phyloP scores from a whole-genome alignment of 805 yeast genomes.

The Blastobotrys parvus region DNA sequence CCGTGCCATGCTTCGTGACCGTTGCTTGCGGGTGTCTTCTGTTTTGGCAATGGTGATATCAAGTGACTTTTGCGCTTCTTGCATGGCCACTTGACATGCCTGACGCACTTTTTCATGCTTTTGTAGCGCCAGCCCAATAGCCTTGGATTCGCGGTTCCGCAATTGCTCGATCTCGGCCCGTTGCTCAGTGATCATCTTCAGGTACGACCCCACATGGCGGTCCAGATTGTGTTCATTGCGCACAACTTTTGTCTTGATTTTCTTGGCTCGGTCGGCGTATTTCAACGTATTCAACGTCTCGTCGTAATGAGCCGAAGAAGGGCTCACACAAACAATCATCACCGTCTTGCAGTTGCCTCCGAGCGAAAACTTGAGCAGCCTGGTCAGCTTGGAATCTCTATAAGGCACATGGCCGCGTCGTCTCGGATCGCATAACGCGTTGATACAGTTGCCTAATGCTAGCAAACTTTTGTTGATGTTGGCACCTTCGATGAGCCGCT shows the following conservation, averaged over 20 bases:
- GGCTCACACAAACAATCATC: conserved; percentile 92
- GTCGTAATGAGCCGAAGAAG: conserved; percentile 80
- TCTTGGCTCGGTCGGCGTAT: conserved; percentile 87
- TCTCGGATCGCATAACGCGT: conserved; percentile 74
- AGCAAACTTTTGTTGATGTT: conserved; percentile 81
- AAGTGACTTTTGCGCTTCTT: conserved; percentile 13
- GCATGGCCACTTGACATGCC: conserved; percentile 9
- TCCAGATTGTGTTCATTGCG: conserved; percentile 69
- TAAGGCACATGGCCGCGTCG: conserved; percentile 74
- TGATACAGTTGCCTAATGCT: conserved; percentile 90
- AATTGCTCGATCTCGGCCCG: conserved; percentile 64
- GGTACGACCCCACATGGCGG: conserved; percentile 76
- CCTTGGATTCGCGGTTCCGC: conserved; percentile 33
- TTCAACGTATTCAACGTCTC: conserved; percentile 87
- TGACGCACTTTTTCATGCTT: conserved; percentile 6
- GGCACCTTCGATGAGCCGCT: conserved; percentile 81
- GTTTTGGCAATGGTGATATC: conserved; percentile 8
- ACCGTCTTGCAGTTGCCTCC: conserved; percentile 95
- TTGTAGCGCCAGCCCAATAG: conserved; percentile 12
- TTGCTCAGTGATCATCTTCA: conserved; percentile 78
- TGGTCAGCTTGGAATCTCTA: conserved; percentile 81
- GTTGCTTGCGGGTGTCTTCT: conserved; percentile 4
- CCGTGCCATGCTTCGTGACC: conserved; percentile 7
- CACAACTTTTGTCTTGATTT: conserved; percentile 70
- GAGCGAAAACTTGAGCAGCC: conserved; percentile 77